These are phyloP conservation scores for Apiotrichum laibachii DNA, from an alignment of 1,284 basidiomycete species.

Conservation along the genomic window DNA sequence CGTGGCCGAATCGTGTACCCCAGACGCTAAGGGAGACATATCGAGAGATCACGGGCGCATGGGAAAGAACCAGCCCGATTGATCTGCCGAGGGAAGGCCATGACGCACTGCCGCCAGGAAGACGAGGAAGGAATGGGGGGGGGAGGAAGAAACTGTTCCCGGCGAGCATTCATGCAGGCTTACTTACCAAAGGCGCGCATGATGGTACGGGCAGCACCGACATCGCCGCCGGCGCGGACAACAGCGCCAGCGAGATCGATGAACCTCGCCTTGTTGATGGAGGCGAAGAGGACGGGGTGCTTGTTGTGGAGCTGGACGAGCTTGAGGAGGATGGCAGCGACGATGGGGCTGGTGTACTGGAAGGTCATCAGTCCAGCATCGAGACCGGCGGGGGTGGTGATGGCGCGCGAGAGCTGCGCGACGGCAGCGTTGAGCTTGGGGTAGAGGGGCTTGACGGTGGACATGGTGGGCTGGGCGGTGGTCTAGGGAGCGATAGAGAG, in stretches of 20 bases:
- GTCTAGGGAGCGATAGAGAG: no score
- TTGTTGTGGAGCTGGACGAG: conserved; percentile 31
- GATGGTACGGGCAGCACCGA: conserved; percentile 46
- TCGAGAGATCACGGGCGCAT: no score
- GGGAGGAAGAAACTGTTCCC: no score
- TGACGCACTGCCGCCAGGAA: no score
- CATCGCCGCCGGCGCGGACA: conserved; percentile 31
- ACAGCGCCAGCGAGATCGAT: conserved; percentile 35
- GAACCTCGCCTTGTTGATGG: conserved; percentile 17
- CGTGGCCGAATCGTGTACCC: no score
- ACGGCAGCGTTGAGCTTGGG: conserved; percentile 18
- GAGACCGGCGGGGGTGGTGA: conserved; percentile 40
- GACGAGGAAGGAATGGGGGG: no score
- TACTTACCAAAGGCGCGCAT: conserved; percentile 48
- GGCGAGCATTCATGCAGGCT: no score
- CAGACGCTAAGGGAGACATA: no score
- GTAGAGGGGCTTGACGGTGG: no score
- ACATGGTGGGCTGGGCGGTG: no score
- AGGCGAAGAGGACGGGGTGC: conserved; percentile 18
- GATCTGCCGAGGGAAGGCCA: no score
- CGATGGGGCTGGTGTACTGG: conserved; percentile 44
- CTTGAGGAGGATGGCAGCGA: conserved; percentile 39
- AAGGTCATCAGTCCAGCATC: conserved; percentile 47
- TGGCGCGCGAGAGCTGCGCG: conserved; percentile 32
- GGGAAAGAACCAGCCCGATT: no score